phyloP scores from a whole-genome alignment of 2,329 filamentous ascomycete genomes.

The Ceratocystis cubensis region DNA sequence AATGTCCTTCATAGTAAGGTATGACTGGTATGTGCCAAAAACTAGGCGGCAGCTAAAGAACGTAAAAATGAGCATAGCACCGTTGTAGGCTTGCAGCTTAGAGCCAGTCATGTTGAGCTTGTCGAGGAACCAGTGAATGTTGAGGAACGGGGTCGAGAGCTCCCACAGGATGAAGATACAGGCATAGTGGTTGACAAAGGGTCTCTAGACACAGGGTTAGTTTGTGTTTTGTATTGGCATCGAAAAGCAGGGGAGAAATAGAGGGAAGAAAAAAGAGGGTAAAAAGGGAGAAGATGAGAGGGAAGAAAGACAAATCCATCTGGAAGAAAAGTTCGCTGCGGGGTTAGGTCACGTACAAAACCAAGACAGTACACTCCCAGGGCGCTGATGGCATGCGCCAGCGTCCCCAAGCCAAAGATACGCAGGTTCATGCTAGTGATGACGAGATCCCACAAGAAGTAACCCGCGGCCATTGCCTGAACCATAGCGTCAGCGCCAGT shows the following conservation, averaged over 20 bases:
- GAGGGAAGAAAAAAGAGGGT: constrained; percentile 7
- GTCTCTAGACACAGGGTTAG: constrained; percentile 41
- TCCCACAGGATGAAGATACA: constrained; percentile 77
- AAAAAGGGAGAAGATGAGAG: constrained; percentile 19
- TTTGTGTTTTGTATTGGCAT: background rate
- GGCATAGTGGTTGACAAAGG: constrained; percentile 74
- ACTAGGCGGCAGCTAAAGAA: constrained; percentile 68
- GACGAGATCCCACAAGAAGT: constrained; percentile 72
- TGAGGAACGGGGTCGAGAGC: constrained; percentile 71
- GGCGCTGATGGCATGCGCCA: constrained; percentile 65
- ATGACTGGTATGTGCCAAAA: constrained; percentile 63
- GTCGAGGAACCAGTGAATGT: constrained; percentile 87
- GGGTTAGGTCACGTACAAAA: constrained; percentile 50
- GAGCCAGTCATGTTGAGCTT: constrained; percentile 72
- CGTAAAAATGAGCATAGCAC: constrained; percentile 54
- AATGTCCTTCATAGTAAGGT: constrained; percentile 58
- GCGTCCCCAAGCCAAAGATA: constrained; percentile 63
- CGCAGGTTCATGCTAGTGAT: constrained; percentile 55
- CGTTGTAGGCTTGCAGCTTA: constrained; percentile 62
- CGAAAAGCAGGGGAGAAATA: background rate
- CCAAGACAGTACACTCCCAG: constrained; percentile 63
- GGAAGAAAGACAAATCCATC: background rate
- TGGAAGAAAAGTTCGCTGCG: background rate
- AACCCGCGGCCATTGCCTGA: constrained; percentile 64
- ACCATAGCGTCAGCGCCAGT: constrained; percentile 59